Conservation (phyloP, 306 rosid genomes). For the Cucumis sativus region DNA sequence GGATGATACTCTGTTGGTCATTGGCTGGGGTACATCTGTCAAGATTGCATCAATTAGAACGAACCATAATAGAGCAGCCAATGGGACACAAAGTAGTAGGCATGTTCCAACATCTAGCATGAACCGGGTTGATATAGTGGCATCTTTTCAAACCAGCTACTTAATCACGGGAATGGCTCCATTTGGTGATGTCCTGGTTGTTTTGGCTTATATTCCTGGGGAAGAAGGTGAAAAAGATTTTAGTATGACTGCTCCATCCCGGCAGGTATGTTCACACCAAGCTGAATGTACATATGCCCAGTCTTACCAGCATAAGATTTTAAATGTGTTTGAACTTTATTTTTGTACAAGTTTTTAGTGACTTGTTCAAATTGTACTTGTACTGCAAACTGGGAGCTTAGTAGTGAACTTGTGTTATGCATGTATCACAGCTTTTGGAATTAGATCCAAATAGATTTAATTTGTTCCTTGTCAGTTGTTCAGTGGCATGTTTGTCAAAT, state of each 20-base stretch:
- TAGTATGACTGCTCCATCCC: conserved; percentile 60
- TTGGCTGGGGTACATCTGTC: conserved; percentile 97
- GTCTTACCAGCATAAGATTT: neutral
- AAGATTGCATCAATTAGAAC: conserved; percentile 75
- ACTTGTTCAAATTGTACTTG: neutral
- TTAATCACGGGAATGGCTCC: conserved; percentile 94
- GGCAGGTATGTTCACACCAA: conserved; percentile 42
- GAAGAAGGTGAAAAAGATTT: conserved; percentile 84
- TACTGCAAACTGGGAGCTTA: neutral
- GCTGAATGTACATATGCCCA: neutral
- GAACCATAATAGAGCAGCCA: conserved; percentile 40
- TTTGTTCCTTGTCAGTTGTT: neutral
- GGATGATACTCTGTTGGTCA: conserved; percentile 84
- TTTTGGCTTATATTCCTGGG: conserved; percentile 81
- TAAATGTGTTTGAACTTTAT: neutral
- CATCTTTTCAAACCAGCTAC: conserved; percentile 86
- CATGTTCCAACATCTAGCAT: conserved; percentile 48
- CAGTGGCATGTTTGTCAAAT: neutral
- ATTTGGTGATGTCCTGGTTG: conserved; percentile 88
- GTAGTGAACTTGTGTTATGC: neutral
- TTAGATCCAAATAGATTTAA: neutral
- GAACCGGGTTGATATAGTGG: conserved; percentile 88
- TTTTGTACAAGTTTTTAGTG: neutral
- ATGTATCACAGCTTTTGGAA: neutral
- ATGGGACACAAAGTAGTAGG: conserved; percentile 41